phyloP scores from a whole-genome alignment of 1,284 basidiomycete species.

The Psilocybe mexicana region DNA sequence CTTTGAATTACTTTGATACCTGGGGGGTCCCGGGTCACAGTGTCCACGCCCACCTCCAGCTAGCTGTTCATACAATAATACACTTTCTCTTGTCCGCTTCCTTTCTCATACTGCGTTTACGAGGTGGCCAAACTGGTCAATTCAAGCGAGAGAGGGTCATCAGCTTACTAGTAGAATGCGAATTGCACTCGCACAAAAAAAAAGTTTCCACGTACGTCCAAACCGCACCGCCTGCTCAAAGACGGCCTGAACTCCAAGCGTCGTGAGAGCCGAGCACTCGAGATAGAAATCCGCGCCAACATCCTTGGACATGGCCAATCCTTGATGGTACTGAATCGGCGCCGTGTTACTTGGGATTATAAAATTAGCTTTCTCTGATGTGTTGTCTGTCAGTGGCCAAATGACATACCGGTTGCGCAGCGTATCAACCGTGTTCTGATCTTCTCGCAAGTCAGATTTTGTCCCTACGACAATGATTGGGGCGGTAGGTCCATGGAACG shows the following conservation, averaged over 20 bases:
- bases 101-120: neutral
- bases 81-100: neutral
- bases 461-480: neutral
- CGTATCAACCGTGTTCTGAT: neutral
- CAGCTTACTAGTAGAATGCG: too few relatives aligned
- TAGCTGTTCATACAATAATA: neutral
- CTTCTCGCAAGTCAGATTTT: neutral
- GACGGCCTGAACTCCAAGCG: neutral
- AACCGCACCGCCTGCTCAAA: conserved; percentile 2
- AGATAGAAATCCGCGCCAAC: neutral
- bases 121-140: too few relatives aligned
- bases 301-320: neutral
- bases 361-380: neutral
- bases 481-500: neutral
- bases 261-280: conserved; percentile 5
- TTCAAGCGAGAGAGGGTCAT: too few relatives aligned
- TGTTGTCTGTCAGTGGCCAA: neutral
- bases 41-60: neutral
- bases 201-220: too few relatives aligned
- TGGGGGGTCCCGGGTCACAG: neutral
- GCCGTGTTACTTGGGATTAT: neutral
- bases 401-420: neutral
- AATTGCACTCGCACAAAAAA: too few relatives aligned
- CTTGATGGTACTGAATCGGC: neutral
- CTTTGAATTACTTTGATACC: too few relatives aligned